Evolutionary conservation across 257 asterid species (phyloP), one percentile per base, ranked within the genome.

Genomic region (Ilex aquifolium): DNA sequence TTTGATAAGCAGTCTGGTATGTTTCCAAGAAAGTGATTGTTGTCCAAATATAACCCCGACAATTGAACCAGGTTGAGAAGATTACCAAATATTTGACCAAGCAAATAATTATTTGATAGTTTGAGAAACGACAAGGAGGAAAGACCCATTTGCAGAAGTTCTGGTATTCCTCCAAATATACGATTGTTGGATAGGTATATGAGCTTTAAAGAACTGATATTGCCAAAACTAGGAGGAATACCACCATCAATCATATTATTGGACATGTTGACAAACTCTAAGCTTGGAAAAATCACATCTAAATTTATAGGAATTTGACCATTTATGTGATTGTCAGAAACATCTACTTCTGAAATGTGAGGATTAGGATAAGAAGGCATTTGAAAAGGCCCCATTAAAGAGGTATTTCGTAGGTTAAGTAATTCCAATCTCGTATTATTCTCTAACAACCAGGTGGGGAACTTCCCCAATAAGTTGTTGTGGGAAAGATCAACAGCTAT

Each of bases 161-260:
- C 27, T 21, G 27, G 27, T 21, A 21, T 21, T 21, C 27, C 27
- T n/a, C n/a, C n/a, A n/a, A n/a, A n/a, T n/a, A n/a, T n/a, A n/a
- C n/a, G n/a, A n/a, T n/a, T n/a, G n/a, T n/a, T n/a, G n/a, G n/a
- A n/a, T n/a, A n/a, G n/a, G n/a, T n/a, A n/a, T n/a, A n/a, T n/a
- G n/a, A n/a, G n/a, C n/a, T 9, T 6, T 3, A 72, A 29, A 2
- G 49, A 13, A 10, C 53, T 48, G 54, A 62, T 9, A 44, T 52
- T 42, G 13, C 77, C 69, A 2, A 72, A 21, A 50, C 27, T 52
- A 3, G 73, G 48, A 12, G 73, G 77, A 5, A 72, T 32, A 21
- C 4, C 6, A 12, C 77, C 66, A 31, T 61, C 56, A 52, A 72
- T 27, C 57, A 57, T 27, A 48, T 65, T 65, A 10, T 58, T n/a